These are phyloP conservation scores for Coprinellus micaceus DNA, from an alignment of 768 basidiomycete species.

Conservation along the genomic window DNA sequence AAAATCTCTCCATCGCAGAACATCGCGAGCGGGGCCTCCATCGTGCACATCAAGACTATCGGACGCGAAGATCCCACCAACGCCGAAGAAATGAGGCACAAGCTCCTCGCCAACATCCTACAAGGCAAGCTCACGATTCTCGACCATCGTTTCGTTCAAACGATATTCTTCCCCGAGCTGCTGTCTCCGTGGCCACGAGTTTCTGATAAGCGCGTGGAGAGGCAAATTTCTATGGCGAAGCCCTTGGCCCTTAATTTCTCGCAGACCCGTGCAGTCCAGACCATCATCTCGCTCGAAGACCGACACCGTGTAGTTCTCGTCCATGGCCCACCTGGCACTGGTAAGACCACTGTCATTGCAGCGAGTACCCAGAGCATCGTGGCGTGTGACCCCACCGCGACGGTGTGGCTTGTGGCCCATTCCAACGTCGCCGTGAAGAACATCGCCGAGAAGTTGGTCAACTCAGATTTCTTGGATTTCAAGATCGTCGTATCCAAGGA, in stretches of 20 bases:
- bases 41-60: constrained; percentile 37
- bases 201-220: too few relatives aligned
- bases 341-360: constrained; percentile 62
- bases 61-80: constrained; percentile 47
- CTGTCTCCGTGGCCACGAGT: constrained; percentile 15
- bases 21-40: constrained; percentile 18
- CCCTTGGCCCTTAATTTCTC: constrained; percentile 34
- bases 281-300: constrained; percentile 31
- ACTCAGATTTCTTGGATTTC: constrained; percentile 44
- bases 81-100: constrained; percentile 35
- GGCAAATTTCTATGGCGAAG: too few relatives aligned
- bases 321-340: constrained; percentile 60
- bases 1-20: constrained; percentile 20
- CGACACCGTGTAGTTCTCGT: constrained; percentile 29
- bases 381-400: constrained; percentile 18
- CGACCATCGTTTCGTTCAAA: constrained; percentile 30
- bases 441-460: constrained; percentile 66
- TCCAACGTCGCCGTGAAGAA: constrained; percentile 81
- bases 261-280: constrained; percentile 29
- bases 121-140: constrained; percentile 24
- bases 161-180: constrained; percentile 29
- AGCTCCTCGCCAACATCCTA: constrained; percentile 26
- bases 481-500: constrained; percentile 61
- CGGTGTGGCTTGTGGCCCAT: constrained; percentile 67
- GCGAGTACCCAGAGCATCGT: constrained; percentile 39